phyloP scores from a whole-genome alignment of 306 rosid species.

The Rubus parviflorus region DNA sequence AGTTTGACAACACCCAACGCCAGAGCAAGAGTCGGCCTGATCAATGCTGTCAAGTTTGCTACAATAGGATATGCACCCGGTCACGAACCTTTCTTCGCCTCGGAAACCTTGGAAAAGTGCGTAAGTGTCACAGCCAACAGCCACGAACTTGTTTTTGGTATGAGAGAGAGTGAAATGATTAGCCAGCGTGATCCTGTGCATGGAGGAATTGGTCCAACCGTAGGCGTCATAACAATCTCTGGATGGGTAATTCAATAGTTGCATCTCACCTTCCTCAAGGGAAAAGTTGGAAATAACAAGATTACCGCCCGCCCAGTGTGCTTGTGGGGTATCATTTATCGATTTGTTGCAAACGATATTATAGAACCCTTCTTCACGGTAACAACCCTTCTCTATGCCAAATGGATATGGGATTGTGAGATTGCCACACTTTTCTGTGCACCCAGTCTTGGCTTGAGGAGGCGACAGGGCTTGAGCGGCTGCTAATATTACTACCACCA shows the following conservation, averaged over 20 bases:
- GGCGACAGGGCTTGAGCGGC: neutral
- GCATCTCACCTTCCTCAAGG: neutral
- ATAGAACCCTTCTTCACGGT: neutral
- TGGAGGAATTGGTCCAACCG: neutral
- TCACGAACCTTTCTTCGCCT: neutral
- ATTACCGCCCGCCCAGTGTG: neutral
- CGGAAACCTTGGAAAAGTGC: neutral
- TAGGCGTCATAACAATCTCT: neutral
- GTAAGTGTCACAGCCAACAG: constrained; percentile 18
- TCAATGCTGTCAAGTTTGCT: neutral
- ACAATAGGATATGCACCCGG: neutral
- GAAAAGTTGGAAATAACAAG: neutral
- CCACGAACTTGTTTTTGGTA: constrained; percentile 11
- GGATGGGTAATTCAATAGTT: neutral
- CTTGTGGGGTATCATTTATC: neutral
- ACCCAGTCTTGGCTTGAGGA: too few relatives aligned
- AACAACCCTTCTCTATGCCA: neutral
- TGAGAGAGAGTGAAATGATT: neutral
- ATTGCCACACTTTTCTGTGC: neutral
- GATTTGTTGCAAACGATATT: neutral
- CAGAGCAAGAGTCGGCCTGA: neutral
- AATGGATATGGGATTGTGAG: neutral
- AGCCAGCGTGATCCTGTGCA: too few relatives aligned
- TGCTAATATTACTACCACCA: too few relatives aligned
- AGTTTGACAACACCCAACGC: constrained; percentile 27